Percentiles rank a stretch among this genome's conserved stretches.
Evolutionary conservation across 352 stramenopile genomes (phyloP).

Genomic region (Pythium vanterpoolii): DNA sequence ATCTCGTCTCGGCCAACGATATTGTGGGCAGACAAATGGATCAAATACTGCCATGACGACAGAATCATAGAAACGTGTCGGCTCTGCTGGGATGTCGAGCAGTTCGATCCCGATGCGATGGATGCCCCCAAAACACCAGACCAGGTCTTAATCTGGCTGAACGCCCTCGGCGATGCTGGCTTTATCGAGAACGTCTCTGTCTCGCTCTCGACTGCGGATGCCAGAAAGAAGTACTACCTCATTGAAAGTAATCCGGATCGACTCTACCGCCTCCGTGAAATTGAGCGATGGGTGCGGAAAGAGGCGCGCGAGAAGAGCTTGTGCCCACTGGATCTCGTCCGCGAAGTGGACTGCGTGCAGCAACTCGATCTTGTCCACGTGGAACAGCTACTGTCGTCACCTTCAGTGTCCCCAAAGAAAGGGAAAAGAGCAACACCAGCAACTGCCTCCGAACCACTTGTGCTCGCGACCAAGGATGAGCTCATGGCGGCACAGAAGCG

Average conservation of each 20-base stretch:
- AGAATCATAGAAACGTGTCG: constrained; percentile 17
- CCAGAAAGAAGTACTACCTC: constrained; percentile 36
- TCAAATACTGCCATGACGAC: constrained; percentile 42
- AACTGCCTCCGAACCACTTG: neutral
- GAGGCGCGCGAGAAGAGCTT: constrained; percentile 34
- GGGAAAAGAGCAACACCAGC: neutral
- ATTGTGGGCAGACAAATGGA: constrained; percentile 56
- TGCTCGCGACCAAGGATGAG: constrained; percentile 2
- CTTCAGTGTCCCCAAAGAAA: constrained; percentile 16
- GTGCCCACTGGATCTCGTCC: constrained; percentile 64
- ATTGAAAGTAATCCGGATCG: constrained; percentile 45
- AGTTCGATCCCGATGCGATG: constrained; percentile 48
- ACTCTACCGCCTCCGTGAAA: constrained; percentile 52
- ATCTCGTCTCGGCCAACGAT: constrained; percentile 39
- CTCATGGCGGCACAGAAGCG: constrained; percentile 3
- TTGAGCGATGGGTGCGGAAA: constrained; percentile 47
- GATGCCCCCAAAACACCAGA: constrained; percentile 31
- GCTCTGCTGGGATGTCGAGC: constrained; percentile 35
- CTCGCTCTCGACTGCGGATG: constrained; percentile 11
- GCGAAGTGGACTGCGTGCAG: constrained; percentile 53
- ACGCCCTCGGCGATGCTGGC: constrained; percentile 48
- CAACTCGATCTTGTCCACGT: constrained; percentile 11
- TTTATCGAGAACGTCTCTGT: constrained; percentile 54
- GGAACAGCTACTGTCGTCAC: neutral
- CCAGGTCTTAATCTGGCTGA: constrained; percentile 52